Conservation (phyloP, 441 rosid species). For the Melastoma candidum region DNA sequence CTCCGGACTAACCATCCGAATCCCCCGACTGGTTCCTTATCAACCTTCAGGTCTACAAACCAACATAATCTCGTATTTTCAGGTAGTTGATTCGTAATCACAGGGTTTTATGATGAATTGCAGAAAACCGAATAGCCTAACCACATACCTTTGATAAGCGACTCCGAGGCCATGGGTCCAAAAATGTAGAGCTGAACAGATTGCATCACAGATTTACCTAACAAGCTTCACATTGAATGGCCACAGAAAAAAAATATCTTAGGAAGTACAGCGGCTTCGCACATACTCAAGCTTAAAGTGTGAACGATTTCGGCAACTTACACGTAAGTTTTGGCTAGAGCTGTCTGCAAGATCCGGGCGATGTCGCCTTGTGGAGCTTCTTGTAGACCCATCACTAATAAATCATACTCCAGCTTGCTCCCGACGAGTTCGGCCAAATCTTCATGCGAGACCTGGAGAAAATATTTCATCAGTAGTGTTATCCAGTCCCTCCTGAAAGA, state of each 20-base stretch:
- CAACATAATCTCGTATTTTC: neutral
- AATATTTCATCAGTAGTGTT: neutral
- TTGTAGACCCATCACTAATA: conserved; percentile 58
- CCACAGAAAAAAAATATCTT: neutral
- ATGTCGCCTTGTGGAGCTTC: conserved; percentile 49
- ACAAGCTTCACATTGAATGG: conserved; percentile 23
- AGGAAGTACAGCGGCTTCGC: neutral
- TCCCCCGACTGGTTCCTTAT: conserved; percentile 50
- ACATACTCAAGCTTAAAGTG: neutral
- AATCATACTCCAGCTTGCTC: conserved; percentile 40
- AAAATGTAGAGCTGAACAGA: conserved; percentile 57
- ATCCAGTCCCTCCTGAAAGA: neutral
- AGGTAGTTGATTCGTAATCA: neutral
- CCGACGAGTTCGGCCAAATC: conserved; percentile 52
- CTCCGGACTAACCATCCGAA: conserved; percentile 55
- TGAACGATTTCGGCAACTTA: conserved; percentile 17
- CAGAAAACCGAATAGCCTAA: neutral
- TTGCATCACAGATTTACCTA: conserved; percentile 49
- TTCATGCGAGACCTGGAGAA: conserved; percentile 32
- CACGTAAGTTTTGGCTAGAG: conserved; percentile 41
- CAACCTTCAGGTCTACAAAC: conserved; percentile 39
- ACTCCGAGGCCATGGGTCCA: conserved; percentile 38
- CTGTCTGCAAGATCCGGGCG: conserved; percentile 33
- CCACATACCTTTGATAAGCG: conserved; percentile 29
- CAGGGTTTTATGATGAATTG: neutral